These are phyloP conservation scores for Eucalyptus microcorys DNA, from an alignment of 345 rosid genomes.

Conservation along the genomic window DNA sequence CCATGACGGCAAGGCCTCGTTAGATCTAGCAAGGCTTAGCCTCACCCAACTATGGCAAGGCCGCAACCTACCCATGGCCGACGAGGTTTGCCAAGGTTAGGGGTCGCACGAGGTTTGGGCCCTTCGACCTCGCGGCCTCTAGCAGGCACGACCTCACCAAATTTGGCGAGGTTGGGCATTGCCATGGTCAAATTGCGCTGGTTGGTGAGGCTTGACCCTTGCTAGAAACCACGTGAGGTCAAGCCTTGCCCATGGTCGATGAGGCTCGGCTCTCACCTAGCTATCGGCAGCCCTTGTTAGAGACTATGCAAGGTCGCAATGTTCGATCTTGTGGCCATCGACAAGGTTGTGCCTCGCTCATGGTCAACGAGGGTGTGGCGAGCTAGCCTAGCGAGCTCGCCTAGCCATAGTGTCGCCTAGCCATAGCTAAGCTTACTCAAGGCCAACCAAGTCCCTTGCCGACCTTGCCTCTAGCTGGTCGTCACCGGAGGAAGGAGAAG, in stretches of 20 bases:
- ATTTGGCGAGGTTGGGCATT: no score
- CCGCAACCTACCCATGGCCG: accelerated
- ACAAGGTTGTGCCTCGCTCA: no score
- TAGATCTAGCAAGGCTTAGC: accelerated
- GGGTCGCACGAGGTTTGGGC: accelerated
- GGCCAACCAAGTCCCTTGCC: no score
- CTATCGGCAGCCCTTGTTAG: accelerated
- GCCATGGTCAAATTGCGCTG: accelerated
- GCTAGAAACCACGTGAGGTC: accelerated
- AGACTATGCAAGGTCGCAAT: accelerated
- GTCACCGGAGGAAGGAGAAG: accelerated
- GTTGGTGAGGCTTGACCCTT: accelerated
- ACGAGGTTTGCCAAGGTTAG: accelerated
- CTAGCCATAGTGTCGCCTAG: accelerated
- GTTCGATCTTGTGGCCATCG: accelerated
- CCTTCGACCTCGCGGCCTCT: accelerated
- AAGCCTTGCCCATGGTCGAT: accelerated
- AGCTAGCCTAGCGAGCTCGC: accelerated
- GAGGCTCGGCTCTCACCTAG: accelerated
- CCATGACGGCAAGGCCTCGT: no score
- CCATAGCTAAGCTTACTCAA: accelerated
- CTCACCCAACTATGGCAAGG: no score
- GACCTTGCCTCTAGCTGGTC: accelerated
- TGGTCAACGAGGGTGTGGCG: accelerated
- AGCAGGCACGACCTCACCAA: no score